A percentile compares a stretch with the other conserved stretches of the same genome.
These are phyloP conservation scores for Wickerhamiella australiensis DNA, from an alignment of 805 yeast species.

Conservation along the genomic window DNA sequence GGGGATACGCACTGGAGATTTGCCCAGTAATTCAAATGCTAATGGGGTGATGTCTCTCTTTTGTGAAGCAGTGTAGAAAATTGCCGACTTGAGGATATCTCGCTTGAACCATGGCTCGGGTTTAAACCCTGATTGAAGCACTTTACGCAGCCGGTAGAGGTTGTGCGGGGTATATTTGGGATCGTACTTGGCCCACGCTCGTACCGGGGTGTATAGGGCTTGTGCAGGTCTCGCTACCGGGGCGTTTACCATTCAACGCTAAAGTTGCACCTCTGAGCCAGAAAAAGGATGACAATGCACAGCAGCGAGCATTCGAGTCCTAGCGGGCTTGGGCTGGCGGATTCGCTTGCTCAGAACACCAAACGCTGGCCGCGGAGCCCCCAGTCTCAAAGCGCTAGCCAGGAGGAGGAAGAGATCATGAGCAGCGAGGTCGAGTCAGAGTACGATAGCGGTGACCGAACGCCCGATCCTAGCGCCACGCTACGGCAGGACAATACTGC, in stretches of 20 bases:
- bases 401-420: neutral
- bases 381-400: neutral
- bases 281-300: conserved; percentile 1
- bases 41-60: conserved; percentile 5
- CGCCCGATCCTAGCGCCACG: conserved; percentile 1
- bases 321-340: conserved; percentile 6
- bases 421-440: neutral
- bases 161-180: neutral
- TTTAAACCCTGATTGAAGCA: neutral
- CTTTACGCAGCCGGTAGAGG: neutral
- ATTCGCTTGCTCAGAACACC: neutral
- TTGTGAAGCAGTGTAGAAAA: neutral
- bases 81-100: conserved; percentile 1
- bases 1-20: neutral
- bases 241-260: neutral
- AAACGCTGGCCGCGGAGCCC: neutral
- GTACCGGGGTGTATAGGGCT: neutral
- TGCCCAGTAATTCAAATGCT: neutral
- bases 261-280: neutral
- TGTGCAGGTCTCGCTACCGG: neutral
- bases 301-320: conserved; percentile 1
- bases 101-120: neutral
- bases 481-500: conserved; percentile 1
- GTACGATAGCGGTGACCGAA: neutral
- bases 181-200: conserved; percentile 1